These are phyloP conservation scores for Miscanthus lutarioriparius DNA, from an alignment of 176 grass and related monocot genomes.

Conservation along the genomic window DNA sequence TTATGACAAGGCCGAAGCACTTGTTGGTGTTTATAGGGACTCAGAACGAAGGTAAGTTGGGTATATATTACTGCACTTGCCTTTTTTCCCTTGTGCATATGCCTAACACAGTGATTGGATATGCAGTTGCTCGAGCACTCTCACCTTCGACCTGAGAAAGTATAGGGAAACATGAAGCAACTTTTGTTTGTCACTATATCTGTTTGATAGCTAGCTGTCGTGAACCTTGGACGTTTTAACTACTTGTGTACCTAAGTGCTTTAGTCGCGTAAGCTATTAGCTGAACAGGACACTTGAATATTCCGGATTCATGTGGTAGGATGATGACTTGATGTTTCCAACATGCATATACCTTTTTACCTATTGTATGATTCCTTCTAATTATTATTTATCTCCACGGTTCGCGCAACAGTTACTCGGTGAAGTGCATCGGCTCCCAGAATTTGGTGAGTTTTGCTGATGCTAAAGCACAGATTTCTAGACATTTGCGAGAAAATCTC, in stretches of 20 bases:
- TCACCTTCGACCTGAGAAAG: constrained; percentile 92
- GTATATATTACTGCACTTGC: constrained; percentile 16
- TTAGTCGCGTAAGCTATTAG: neutral
- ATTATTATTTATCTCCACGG: neutral
- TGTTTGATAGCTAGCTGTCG: neutral
- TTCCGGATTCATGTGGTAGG: neutral
- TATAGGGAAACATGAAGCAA: constrained; percentile 68
- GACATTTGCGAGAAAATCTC: neutral
- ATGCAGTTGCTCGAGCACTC: constrained; percentile 94
- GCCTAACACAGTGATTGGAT: constrained; percentile 26
- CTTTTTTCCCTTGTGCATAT: neutral
- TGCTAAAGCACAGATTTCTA: neutral
- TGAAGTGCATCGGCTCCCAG: neutral
- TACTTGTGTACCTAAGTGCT: neutral
- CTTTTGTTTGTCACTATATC: neutral
- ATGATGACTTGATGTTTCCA: neutral
- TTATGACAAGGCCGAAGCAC: constrained; percentile 97
- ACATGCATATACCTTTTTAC: neutral
- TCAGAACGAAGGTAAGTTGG: constrained; percentile 67
- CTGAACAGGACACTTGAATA: neutral
- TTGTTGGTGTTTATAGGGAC: constrained; percentile 97
- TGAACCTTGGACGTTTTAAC: constrained; percentile 1
- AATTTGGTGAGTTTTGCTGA: neutral
- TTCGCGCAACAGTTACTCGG: neutral
- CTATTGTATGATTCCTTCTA: neutral